Evolutionary conservation across 2,329 filamentous ascomycete genomes (phyloP).

Genomic region (Aspergillus proliferans): DNA sequence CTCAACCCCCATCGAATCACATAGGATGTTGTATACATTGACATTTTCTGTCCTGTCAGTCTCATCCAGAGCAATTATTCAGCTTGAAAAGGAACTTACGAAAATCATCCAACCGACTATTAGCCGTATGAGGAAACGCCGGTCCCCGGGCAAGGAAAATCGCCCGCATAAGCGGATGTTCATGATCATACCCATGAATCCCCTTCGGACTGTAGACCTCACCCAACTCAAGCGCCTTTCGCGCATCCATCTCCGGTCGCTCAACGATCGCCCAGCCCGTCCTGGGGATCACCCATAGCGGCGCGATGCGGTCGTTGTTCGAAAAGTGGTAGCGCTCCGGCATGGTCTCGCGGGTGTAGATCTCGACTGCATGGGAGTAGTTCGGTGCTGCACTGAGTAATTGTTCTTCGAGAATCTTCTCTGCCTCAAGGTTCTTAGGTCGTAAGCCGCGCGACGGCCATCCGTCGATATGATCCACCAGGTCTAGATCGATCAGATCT

Average conservation of each 20-base stretch:
- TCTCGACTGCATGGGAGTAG: constrained; percentile 59
- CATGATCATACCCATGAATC: constrained; percentile 89
- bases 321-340: constrained; percentile 67
- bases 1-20: constrained; percentile 71
- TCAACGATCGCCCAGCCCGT: constrained; percentile 88
- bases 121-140: constrained; percentile 78
- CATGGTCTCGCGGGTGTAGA: constrained; percentile 81
- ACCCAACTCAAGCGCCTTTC: constrained; percentile 57
- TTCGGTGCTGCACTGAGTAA: constrained; percentile 44
- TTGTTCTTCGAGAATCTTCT: constrained; percentile 61
- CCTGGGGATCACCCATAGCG: constrained; percentile 88
- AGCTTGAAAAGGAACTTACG: constrained; percentile 55
- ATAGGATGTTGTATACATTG: constrained; percentile 91
- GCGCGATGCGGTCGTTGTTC: constrained; percentile 79
- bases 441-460: constrained; percentile 91
- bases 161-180: constrained; percentile 90
- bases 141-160: constrained; percentile 91
- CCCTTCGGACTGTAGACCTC: constrained; percentile 72
- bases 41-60: constrained; percentile 63
- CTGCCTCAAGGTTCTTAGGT: constrained; percentile 62
- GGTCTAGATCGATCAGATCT: constrained; percentile 69
- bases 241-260: constrained; percentile 69
- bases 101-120: constrained; percentile 72
- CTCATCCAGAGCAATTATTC: neutral
- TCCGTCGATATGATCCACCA: constrained; percentile 80